phyloP scores from a whole-genome alignment of 495 filamentous ascomycete species.

The Lasiosphaeria hispida region DNA sequence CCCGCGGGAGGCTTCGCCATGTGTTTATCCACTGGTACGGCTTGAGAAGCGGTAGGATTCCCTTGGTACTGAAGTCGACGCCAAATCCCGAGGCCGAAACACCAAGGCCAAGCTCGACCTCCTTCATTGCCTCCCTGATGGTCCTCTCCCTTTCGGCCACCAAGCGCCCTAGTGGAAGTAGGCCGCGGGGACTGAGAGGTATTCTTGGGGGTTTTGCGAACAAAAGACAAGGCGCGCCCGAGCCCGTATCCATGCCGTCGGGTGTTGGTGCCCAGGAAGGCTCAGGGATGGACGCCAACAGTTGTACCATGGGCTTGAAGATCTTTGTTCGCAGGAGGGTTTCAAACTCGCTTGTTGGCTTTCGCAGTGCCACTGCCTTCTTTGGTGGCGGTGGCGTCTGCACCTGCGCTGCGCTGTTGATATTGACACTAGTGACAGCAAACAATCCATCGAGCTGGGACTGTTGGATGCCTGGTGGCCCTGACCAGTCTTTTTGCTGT shows the following conservation, averaged over 20 bases:
- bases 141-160: not conserved
- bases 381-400: not conserved
- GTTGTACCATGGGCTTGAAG: not conserved
- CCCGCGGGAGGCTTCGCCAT: not conserved
- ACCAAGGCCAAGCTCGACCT: conserved; percentile 1
- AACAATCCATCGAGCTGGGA: too few species aligned
- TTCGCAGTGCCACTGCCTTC: not conserved
- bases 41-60: not conserved
- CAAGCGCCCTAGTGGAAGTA: not conserved
- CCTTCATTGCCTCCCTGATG: not conserved
- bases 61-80: not conserved
- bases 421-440: too few species aligned
- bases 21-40: not conserved
- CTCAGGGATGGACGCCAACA: not conserved
- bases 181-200: not conserved
- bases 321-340: not conserved
- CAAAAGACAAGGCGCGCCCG: too few species aligned
- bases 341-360: not conserved
- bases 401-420: too few species aligned
- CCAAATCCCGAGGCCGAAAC: not conserved
- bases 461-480: too few species aligned
- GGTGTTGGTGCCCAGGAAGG: not conserved
- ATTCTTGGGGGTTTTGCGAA: too few species aligned
- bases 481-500: too few species aligned
- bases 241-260: too few species aligned